Evolutionary conservation across 1,284 basidiomycete species (phyloP), one percentile per base, ranked within the genome.

Genomic region (Laetiporus sulphureus): DNA sequence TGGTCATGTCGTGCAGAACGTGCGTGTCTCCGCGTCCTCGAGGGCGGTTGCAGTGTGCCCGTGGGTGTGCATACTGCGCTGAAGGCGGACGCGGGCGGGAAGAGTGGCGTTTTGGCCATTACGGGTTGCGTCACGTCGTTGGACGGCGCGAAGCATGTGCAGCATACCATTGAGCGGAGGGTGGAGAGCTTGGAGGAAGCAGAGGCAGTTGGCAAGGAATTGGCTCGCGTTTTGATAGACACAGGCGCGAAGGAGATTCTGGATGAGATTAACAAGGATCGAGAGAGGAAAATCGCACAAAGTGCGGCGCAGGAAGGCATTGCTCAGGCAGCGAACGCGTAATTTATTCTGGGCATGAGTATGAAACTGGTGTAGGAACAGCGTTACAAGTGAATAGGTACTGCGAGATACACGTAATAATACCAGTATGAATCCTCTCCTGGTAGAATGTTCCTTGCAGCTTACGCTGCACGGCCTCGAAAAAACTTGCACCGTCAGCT

Each of bases 1-100:
- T 88, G 82, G 80, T 66, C 60, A 41, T 89, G 85, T 55, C 68
- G 73, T 16, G 90, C 91, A 5, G 96, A 99, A 64, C 79, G 95
- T 10, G 87, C 86, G 1, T 83, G 90, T 61, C 70, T 99, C 49
- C 73, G 84, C 27, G 83, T 88, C 27, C 72, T 99, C 40, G 95
- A 99, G 62, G 96, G 96, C 10, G 96, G 94, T 21, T 99, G 96
- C 64, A 94, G 89, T 46, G 92, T 99, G 1, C 96, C 95, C 0
- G 93, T 98, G n/a, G 94, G 95, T 13, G 84, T 91, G 23, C 71
- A 76, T 44, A 84, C 79, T 35, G 61, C 60, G 40, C 55, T 82
- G 47, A 60, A 57, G 44, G 59, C 49, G 49, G 60, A 62, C 31
- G 49, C 56, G 37, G 53, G 40, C 56, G 51, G 33, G 54, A 50